Evolutionary conservation across 2,329 filamentous ascomycete species (phyloP), one percentile per base, ranked within the genome.

Genomic region (Xylariales sp.): DNA sequence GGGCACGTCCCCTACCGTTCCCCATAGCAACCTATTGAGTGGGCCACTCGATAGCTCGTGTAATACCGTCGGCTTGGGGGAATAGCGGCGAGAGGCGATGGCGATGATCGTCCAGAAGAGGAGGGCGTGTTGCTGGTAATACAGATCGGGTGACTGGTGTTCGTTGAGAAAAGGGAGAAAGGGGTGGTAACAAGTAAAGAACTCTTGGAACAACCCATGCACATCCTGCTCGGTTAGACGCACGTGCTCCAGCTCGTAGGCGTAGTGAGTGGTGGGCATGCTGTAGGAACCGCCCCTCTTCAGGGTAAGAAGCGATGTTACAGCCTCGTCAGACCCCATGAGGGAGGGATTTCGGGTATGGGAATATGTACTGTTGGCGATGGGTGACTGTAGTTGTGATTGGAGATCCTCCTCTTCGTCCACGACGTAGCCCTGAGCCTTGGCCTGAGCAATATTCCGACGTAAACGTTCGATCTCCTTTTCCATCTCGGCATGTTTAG

Each of bases 21-120:
- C 87, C 92, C 92, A 95, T 45, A 95, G 83, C 71, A 94, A 83
- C 71, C 90, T 85, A 12, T 90, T 92, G 72, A 94, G 80, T 32
- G 89, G 89, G 0, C 88, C 87, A 30, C 81, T 82, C 39, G 91
- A 89, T 8, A 95, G 83, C 63, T 89, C 87, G 53, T 86, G 88
- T 62, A 95, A 84, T 39, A 94, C 83, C 14, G 83, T 85, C 1
- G 87, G 86, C 68, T 91, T 90, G 0, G 84, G 81, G 49, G 84
- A 83, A 75, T 90, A 94, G 46, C 92, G 89, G 59, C 92, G 88
- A 49, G 91, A 89, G 28, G 92, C 92, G 63, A 94, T 90, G 43
- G 91, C 87, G 53, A 94, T 84, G 67, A 95, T 91, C 55, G 91
- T 87, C 94, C 94, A 97, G 80, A 97, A 97, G 1, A 97, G 86